phyloP scores from a whole-genome alignment of 106 monocot species.

The Chionographis japonica region DNA sequence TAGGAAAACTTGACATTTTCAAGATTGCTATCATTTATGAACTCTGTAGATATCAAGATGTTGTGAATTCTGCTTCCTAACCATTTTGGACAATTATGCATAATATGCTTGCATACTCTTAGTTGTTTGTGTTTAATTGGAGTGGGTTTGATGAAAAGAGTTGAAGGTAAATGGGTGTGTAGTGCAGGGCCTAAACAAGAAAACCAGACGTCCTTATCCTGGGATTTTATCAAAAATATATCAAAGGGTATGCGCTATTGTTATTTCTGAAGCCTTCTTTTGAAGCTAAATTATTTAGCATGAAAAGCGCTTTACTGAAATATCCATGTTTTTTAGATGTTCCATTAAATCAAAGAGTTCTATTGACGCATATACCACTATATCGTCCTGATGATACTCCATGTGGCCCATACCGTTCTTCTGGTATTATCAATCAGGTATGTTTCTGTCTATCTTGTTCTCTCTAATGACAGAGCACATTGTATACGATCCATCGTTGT shows the following conservation, averaged over 20 bases:
- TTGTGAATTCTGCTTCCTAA: too few species aligned
- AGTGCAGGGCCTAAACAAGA: slow-evolving; percentile 62
- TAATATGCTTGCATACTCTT: too few species aligned
- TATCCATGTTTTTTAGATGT: slow-evolving; percentile 25
- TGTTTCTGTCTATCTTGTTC: background rate
- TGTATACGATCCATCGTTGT: background rate
- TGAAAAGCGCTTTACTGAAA: background rate
- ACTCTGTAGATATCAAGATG: too few species aligned
- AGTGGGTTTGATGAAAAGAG: background rate
- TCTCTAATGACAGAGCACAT: background rate
- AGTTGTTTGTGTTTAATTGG: too few species aligned
- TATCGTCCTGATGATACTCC: slow-evolving; percentile 74
- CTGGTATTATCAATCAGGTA: slow-evolving; percentile 88
- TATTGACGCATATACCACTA: slow-evolving; percentile 91
- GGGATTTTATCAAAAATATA: slow-evolving; percentile 73
- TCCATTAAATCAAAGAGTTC: slow-evolving; percentile 51
- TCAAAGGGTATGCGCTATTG: slow-evolving; percentile 43
- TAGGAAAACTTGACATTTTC: too few species aligned
- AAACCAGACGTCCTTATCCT: slow-evolving; percentile 54
- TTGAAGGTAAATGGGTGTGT: slow-evolving; percentile 1
- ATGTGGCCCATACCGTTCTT: slow-evolving; percentile 75
- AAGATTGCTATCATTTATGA: too few species aligned
- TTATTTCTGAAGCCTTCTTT: background rate
- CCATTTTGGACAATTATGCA: too few species aligned
- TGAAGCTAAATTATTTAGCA: slow-evolving; percentile 1